Evolutionary conservation across 257 asterid species (phyloP).

Genomic region (Solanum arcanum): DNA sequence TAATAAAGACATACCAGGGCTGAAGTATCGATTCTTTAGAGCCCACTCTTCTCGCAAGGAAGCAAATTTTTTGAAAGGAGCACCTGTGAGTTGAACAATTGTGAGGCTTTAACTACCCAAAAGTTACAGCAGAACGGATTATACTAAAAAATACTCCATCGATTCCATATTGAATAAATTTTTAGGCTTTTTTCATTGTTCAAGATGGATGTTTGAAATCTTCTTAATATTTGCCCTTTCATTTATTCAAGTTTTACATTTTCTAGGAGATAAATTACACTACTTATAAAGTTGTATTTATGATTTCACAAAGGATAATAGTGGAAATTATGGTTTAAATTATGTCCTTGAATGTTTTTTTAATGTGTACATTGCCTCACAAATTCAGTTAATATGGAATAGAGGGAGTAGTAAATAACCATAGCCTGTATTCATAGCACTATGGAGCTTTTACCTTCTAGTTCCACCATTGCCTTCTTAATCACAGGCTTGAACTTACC

Average conservation of each 20-base stretch:
- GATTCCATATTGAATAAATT: not conserved
- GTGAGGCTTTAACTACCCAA: not conserved
- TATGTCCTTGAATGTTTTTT: not conserved
- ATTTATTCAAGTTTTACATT: too few species aligned
- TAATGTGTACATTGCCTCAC: not conserved
- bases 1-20: conserved; percentile 49
- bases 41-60: conserved; percentile 87
- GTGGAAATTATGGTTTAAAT: not conserved
- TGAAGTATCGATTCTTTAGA: conserved; percentile 62
- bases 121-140: not conserved
- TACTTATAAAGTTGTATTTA: too few species aligned
- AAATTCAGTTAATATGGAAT: not conserved
- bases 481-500: conserved; percentile 98
- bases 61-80: conserved; percentile 81
- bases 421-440: not conserved
- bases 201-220: not conserved
- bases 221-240: not conserved
- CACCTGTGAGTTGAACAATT: conserved; percentile 30
- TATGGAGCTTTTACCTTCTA: conserved; percentile 44
- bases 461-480: conserved; percentile 98
- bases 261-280: not conserved
- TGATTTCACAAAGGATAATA: not conserved
- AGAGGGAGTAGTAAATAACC: not conserved
- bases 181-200: not conserved
- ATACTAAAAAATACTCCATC: not conserved